These are phyloP conservation scores for Cladosporium sp. DNA, from an alignment of 2,329 filamentous ascomycete genomes.

Conservation along the genomic window DNA sequence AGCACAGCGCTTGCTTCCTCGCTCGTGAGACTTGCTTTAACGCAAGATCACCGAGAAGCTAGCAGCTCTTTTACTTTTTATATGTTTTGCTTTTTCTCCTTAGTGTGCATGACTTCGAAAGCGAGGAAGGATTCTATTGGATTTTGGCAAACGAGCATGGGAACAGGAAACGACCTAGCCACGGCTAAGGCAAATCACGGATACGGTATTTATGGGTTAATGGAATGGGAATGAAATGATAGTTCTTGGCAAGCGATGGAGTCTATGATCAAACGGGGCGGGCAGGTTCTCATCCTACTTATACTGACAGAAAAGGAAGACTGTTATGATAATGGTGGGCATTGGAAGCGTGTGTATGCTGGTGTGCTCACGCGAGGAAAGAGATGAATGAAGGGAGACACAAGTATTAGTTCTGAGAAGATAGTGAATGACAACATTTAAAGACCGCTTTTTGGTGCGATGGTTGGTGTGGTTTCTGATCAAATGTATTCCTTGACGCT, in stretches of 20 bases:
- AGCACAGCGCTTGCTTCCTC: not conserved
- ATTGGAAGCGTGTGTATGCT: not conserved
- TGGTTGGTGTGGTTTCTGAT: not conserved
- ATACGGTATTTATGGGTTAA: constrained; percentile 6
- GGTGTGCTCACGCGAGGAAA: not conserved
- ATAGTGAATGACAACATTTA: not conserved
- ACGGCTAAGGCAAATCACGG: not conserved
- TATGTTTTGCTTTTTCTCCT: not conserved
- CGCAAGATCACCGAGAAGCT: not conserved
- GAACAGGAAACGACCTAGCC: not conserved
- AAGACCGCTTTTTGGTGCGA: not conserved
- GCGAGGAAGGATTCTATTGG: not conserved
- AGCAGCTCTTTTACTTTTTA: not conserved
- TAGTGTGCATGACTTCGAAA: not conserved
- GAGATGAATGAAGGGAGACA: too few species aligned
- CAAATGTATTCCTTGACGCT: too few species aligned
- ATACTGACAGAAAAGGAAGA: not conserved
- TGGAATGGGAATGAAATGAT: not conserved
- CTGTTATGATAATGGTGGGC: not conserved
- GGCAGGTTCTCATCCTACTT: not conserved
- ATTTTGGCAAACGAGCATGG: not conserved
- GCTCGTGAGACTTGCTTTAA: not conserved
- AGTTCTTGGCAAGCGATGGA: not conserved
- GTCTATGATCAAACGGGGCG: not conserved
- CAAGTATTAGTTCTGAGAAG: not conserved